Base-by-base conservation (phyloP, 2,329 filamentous ascomycete species). In the Cordyceps tenuipes region DNA sequence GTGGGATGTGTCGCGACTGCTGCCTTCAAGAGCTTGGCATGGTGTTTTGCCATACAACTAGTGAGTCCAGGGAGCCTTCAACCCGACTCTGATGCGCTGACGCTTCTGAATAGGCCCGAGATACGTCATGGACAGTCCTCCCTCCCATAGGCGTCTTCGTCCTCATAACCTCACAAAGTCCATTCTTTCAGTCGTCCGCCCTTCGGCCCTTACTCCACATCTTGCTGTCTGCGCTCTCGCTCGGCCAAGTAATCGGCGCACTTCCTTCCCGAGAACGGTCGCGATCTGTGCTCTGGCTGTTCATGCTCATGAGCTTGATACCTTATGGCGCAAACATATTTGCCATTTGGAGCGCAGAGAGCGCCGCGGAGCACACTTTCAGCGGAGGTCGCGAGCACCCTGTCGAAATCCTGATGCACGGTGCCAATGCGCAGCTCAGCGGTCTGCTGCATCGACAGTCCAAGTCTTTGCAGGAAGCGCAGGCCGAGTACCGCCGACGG, bases 401-500 rank as follows among this genome's bases (percentile, higher is more conserved):
- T 0, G 63, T 77, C 10, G 72, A 76, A 44, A 34, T 59, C 0
- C 60, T 78, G 0, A 66, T 69, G 1, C 60, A 62, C 0, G 59
- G 64, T 1, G 73, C 73, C 0, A 68, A 66, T 6, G 19, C 21
- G 0, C 50, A 66, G 0, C 78, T 79, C 26, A 61, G 71, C 0
- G 23, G 9, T 1, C 31, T 76, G 3, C 12, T 76, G 0, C 39
- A 63, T 21, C 67, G 67, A 0, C 78, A 80, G 55, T 79, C 78
- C 0, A 65, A 60, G 13, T 74, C 62, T 0, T 72, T 70, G n/a
- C 23, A 63, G 1, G 70, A 66, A 0, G 79, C 77, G 0, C 55
- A 65, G 0, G 56, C 53, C 0, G 77, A 80, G 62, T 82, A 82
- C 57, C 68, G 63, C 9, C 71, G 71, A 2, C 71, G 78, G 21